Percentiles rank a stretch among this genome's conserved stretches.
Conservation (phyloP, 805 yeast genomes). For the Metahyphopichia silvanorum region DNA sequence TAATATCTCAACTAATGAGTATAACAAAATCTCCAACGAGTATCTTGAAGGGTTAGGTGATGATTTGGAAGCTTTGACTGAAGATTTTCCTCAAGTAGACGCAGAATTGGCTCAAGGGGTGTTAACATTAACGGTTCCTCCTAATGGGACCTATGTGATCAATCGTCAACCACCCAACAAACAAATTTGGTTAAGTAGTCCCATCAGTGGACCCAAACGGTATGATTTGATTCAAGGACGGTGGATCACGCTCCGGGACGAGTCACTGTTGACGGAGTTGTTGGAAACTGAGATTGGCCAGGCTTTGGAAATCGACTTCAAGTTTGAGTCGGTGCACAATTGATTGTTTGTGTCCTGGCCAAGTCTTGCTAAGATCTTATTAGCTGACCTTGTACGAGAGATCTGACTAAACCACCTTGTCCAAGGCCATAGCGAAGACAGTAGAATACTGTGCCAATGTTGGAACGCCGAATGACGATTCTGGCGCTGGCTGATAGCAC, state of each 20-base stretch:
- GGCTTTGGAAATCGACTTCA: constrained; percentile 20
- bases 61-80: constrained; percentile 65
- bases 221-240: constrained; percentile 64
- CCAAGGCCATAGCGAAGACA: no score
- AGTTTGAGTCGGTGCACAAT: no score
- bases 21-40: constrained; percentile 60
- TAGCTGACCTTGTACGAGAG: no score
- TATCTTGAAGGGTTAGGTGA: constrained; percentile 69
- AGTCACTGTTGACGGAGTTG: constrained; percentile 30
- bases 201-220: constrained; percentile 85
- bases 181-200: constrained; percentile 95
- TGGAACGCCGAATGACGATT: no score
- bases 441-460: no score
- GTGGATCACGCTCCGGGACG: constrained; percentile 81
- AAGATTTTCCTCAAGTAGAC: constrained; percentile 60
- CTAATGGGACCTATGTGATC: constrained; percentile 81
- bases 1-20: constrained; percentile 47
- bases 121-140: constrained; percentile 65
- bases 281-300: constrained; percentile 28
- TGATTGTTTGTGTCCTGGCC: no score
- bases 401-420: no score
- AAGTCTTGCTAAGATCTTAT: no score
- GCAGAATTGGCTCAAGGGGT: constrained; percentile 86
- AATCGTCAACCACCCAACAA: constrained; percentile 97
- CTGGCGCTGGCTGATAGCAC: no score